Base-by-base conservation (phyloP, 768 basidiomycete genomes). In the Lactarius indigo region DNA sequence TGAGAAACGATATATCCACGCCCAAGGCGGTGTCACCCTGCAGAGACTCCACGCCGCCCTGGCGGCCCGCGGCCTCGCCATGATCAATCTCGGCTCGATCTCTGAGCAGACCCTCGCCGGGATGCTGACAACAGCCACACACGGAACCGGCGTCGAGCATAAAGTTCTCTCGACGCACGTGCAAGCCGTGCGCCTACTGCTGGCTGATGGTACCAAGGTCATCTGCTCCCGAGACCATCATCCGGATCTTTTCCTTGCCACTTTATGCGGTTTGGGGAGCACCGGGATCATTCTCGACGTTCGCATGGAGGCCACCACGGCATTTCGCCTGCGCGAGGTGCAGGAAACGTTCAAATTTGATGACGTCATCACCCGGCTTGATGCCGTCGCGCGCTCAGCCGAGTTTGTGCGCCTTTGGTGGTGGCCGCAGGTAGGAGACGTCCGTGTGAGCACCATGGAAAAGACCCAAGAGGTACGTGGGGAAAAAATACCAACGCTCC, bases 341-440 rank as follows among this genome's bases (percentile, higher is more conserved):
- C 89, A 90, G 70, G 81, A 83, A 65, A 81, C 86, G 17, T 74
- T 85, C 39, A 69, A 79, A 13, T 92, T 96, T 72, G 85, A 86
- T 47, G 79, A 85, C n/a, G 84, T 86, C 69, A 73, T 92, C 62
- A 71, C 76, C 33, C 77, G 81, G 61, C 73, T 93, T n/a, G 84
- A 90, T 64, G 66, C 75, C 3, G 74, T 91, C 59, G 85, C 82
- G 33, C 73, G 71, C 59, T 80, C 86, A n/a, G 87, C 91, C 2
- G 86, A 99, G 76, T 94, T 97, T 75, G 91, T 92, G n/a, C 83
- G 94, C 20, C 82, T 94, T 20, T 97, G 93, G 92, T 99, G 96
- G 96, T 96, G 88, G 78, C 94, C 96, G 2, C 87, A 90, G 58
- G 83, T 86, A 17, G 88, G 88, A 65, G 77, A 78, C 39, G 81